Evolutionary conservation across 768 basidiomycete genomes (phyloP), one percentile per base, ranked within the genome.

Genomic region (Dacryopinax primogenitus): DNA sequence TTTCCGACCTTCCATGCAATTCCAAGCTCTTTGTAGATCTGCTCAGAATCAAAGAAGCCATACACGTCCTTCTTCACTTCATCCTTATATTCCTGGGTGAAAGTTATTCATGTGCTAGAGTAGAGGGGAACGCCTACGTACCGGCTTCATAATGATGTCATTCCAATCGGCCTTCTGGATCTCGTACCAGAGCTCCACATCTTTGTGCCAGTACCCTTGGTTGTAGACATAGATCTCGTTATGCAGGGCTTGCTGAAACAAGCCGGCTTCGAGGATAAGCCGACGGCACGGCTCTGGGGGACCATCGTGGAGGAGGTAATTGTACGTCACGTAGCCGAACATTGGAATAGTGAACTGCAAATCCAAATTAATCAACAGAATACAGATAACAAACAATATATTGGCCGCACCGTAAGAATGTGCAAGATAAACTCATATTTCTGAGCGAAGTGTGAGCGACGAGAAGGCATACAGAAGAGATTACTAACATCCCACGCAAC

Each of bases 1-100:
- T n/a, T n/a, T n/a, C 36, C 0, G 68, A 85, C 86, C 83, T 90
- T 92, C 90, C 90, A 92, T 0, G 90, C 86, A 65, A 92, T 88
- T 0, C 80, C 80, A 1, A 91, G 78, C 18, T 84, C 81, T 73
- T 84, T 86, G 76, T 92, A 92, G 1, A 87, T 76, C 63, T 78
- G 70, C 69, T 90, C 84, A 0, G 87, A 86, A n/a, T 80, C 77
- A 73, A 90, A 91, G 78, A 93, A 93, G 0, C 86, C 87, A 33
- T 83, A 81, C 9, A 92, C 78, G 58, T 92, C 91, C 69, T 88
- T 85, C 51, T 58, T 58, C 26, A 58, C 51, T 18, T 58, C 51
- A 6, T 67, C 67, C 7, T 71, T 68, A 3, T 72, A 68, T 30
- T 72, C 73, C 73, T 73, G 62, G 11, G 32, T 44, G n/a, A 12